A percentile compares a stretch with the other conserved stretches of the same genome.
Evolutionary conservation across 768 basidiomycete species (phyloP).

Genomic region (Hortiboletus flavorubellus): DNA sequence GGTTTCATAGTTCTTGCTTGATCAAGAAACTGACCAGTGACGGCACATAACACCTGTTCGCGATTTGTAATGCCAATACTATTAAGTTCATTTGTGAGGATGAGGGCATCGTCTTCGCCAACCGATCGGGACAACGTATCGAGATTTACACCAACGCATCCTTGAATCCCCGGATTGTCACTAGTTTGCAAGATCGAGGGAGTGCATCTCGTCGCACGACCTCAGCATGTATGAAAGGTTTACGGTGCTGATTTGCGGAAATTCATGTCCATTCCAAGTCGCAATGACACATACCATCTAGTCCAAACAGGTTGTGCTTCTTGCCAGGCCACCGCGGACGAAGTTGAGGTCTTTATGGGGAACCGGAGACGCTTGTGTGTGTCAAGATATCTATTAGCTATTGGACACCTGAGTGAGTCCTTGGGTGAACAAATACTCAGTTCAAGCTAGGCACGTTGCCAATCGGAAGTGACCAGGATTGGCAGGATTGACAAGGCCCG

Average conservation of each 20-base stretch:
- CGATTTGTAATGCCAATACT: slow-evolving; percentile 4
- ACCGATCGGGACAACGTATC: slow-evolving; percentile 21
- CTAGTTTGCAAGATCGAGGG: slow-evolving; percentile 5
- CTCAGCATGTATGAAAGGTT: slow-evolving; percentile 10
- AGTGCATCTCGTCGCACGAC: slow-evolving; percentile 3
- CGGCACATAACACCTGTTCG: slow-evolving; percentile 2
- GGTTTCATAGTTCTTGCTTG: not conserved
- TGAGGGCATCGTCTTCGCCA: slow-evolving; percentile 5
- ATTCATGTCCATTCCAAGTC: slow-evolving; percentile 1
- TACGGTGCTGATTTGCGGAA: slow-evolving; percentile 17
- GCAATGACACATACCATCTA: not conserved
- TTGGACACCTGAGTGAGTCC: slow-evolving; percentile 3
- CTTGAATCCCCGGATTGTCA: slow-evolving; percentile 15
- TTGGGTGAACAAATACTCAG: slow-evolving; percentile 5
- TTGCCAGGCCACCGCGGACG: slow-evolving; percentile 20
- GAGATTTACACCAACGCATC: slow-evolving; percentile 15
- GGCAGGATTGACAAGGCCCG: not conserved
- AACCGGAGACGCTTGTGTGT: slow-evolving; percentile 1
- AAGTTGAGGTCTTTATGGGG: slow-evolving; percentile 5
- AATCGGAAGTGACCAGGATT: not conserved
- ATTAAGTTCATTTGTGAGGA: slow-evolving; percentile 19
- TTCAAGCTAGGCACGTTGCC: not conserved
- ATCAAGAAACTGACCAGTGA: not conserved
- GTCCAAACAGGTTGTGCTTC: slow-evolving; percentile 3
- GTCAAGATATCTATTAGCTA: slow-evolving; percentile 12